Evolutionary conservation across 2,329 filamentous ascomycete species (phyloP), one percentile per base, ranked within the genome.

Genomic region (Talaromyces sp.): DNA sequence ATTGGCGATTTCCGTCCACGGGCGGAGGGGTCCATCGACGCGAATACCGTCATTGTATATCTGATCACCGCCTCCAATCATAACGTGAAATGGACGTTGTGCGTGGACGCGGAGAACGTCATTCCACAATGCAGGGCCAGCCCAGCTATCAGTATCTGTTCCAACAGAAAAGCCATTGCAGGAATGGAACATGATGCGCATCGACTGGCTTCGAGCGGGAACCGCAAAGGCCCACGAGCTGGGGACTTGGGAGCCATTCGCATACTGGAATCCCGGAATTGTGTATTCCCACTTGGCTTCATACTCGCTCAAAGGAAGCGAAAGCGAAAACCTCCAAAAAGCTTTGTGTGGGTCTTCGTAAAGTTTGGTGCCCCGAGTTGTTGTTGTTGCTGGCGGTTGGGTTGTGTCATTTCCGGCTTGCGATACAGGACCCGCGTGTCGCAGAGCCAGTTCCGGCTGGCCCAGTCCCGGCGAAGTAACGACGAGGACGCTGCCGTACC

Each of bases 31-130:
- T 0, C 93, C 93, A 56, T 87, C 81, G 1, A 96, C 91, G 64
- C 93, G 85, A 65, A 98, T 91, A 26, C 90, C 90, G 59, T 88
- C 86, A 65, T 88, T 87, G 75, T 88, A 88, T 66, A 88, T 86
- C 76, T 97, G 93, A 71, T 98, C 93, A 62, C 93, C 93, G 60
- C 93, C 93, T 57, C 93, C 93, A 64, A 97, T 84, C 87, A 88
- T 90, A 65, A 86, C 82, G 68, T 86, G 84, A 71, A 88, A 86
- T 8, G 85, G 84, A 64, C 79, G 80, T 70, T 82, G 70, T 66
- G 79, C 79, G 66, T 88, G 86, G 61, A 84, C 76, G 52, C 85
- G 82, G 59, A 87, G 69, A 32, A 87, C 86, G 63, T 88, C 85
- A 64, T 87, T 84, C 86, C 86, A 88, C 31, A 88, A 74, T 26